Conservation (phyloP, 306 rosid species). For the Acacia confusa region DNA sequence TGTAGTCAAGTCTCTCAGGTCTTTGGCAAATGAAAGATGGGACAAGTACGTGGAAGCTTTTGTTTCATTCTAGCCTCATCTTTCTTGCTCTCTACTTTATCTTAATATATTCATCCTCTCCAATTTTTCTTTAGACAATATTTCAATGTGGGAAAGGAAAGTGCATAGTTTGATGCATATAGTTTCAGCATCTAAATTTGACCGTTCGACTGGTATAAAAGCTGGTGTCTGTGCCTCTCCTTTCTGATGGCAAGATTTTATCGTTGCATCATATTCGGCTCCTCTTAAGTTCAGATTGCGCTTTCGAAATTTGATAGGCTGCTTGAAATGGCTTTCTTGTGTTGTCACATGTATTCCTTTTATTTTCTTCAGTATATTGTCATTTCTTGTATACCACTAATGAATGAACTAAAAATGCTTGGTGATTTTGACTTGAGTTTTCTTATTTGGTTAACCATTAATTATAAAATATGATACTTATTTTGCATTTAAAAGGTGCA, state of each 20-base stretch:
- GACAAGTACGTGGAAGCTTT: conserved; percentile 63
- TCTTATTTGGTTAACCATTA: too few relatives aligned
- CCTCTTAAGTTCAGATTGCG: background rate
- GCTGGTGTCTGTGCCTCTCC: background rate
- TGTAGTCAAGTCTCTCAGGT: conserved; percentile 73
- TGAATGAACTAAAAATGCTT: too few relatives aligned
- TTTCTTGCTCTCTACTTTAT: conserved; percentile 21
- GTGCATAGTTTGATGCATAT: background rate
- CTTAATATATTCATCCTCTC: background rate
- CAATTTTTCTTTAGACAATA: background rate
- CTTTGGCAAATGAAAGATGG: conserved; percentile 89
- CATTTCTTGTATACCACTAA: too few relatives aligned
- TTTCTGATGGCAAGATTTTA: background rate
- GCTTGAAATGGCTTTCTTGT: too few relatives aligned
- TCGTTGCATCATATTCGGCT: background rate
- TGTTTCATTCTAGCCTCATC: background rate
- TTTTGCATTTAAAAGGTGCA: too few relatives aligned
- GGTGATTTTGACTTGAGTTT: too few relatives aligned
- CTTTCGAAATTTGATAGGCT: too few relatives aligned
- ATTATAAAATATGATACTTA: too few relatives aligned
- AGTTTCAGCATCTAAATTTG: background rate
- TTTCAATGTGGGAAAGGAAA: background rate
- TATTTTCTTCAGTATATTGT: too few relatives aligned
- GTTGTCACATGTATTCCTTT: too few relatives aligned
- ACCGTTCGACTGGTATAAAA: background rate